These are phyloP conservation scores for Hyparrhenia diplandra DNA, from an alignment of 176 grass and related monocot species.

Conservation along the genomic window DNA sequence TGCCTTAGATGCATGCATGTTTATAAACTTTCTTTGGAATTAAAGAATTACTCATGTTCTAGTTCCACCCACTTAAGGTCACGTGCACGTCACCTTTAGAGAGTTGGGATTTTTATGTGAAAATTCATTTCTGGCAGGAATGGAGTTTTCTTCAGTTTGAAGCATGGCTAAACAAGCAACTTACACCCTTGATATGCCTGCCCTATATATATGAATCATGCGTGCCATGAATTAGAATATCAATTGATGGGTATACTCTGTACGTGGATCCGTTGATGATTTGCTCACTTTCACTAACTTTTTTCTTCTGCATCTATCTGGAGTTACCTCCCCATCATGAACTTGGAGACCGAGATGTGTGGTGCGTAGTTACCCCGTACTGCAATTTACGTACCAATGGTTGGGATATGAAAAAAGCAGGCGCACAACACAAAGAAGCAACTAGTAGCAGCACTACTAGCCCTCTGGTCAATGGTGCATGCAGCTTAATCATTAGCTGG, in stretches of 20 bases:
- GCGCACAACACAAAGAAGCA: slow-evolving; percentile 8
- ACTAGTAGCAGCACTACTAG: not conserved
- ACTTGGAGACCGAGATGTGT: slow-evolving; percentile 19
- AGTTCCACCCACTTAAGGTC: not conserved
- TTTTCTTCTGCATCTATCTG: not conserved
- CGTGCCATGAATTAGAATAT: not conserved
- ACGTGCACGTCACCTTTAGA: not conserved
- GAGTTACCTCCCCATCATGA: slow-evolving; percentile 27
- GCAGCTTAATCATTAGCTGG: not conserved
- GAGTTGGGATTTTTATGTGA: not conserved
- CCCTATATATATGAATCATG: not conserved
- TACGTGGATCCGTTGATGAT: not conserved
- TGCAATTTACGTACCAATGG: not conserved
- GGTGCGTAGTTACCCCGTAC: slow-evolving; percentile 21
- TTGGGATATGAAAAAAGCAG: not conserved
- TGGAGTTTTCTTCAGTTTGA: not conserved
- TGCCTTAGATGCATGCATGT: not conserved
- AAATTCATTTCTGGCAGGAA: not conserved
- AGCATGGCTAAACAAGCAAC: not conserved
- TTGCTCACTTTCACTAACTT: not conserved
- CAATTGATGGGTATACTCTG: not conserved
- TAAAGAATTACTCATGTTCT: not conserved
- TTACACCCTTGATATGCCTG: not conserved
- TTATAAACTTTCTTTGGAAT: not conserved
- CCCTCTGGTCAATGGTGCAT: slow-evolving; percentile 7